Conservation (phyloP, 1,284 basidiomycete species). For the Tremellales sp. region DNA sequence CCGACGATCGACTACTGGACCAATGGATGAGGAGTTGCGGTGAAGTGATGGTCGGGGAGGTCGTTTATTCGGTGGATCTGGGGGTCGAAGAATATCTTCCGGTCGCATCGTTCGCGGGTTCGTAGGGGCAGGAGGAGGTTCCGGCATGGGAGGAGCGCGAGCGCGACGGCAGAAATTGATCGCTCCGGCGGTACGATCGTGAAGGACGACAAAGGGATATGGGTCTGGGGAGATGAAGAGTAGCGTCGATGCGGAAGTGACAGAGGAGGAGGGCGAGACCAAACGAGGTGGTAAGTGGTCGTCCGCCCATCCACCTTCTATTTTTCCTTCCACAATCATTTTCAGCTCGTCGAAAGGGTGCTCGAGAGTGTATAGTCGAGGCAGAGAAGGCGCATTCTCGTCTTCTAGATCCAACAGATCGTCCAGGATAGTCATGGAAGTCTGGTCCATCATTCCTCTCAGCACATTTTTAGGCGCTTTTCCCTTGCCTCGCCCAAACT, state of each 20-base stretch:
- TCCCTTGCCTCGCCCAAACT: slow-evolving; percentile 9
- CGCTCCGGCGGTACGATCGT: slow-evolving; percentile 24
- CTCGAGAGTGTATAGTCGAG: slow-evolving; percentile 70
- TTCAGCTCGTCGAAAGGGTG: slow-evolving; percentile 71
- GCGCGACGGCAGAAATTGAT: slow-evolving; percentile 37
- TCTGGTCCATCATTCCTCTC: slow-evolving; percentile 24
- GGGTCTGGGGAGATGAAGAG: slow-evolving; percentile 28
- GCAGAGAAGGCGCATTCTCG: slow-evolving; percentile 61
- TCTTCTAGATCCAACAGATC: slow-evolving; percentile 64
- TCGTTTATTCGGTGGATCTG: slow-evolving; percentile 6
- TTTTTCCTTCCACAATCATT: slow-evolving; percentile 51
- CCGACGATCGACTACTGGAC: slow-evolving; percentile 14
- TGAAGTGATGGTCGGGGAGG: slow-evolving; percentile 22
- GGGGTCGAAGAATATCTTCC: slow-evolving; percentile 26
- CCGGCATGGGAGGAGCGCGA: slow-evolving; percentile 6
- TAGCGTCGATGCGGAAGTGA: slow-evolving; percentile 13
- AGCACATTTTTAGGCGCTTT: slow-evolving; percentile 8
- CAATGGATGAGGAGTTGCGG: slow-evolving; percentile 27
- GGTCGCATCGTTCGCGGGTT: slow-evolving; percentile 21
- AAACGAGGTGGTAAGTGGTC: slow-evolving; percentile 1
- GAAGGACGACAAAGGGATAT: slow-evolving; percentile 31
- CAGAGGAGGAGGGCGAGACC: slow-evolving; percentile 16
- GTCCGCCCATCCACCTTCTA: slow-evolving; percentile 16
- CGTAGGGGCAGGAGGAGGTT: slow-evolving; percentile 8
- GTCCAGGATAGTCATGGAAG: slow-evolving; percentile 30